These are phyloP conservation scores for Tetrastigma voinierianum DNA, from an alignment of 164 flowering plant genomes.

Conservation along the genomic window DNA sequence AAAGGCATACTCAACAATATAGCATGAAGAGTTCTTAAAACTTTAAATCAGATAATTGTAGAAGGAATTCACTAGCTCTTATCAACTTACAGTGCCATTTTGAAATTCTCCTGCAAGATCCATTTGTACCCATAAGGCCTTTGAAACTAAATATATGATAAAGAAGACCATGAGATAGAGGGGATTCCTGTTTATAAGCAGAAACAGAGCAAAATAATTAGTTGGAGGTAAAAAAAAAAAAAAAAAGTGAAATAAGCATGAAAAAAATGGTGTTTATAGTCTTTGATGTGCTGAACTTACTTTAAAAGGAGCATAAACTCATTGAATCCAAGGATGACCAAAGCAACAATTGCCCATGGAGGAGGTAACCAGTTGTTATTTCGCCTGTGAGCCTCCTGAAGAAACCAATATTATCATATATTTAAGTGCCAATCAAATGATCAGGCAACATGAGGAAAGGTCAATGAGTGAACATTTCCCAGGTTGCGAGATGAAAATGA, in stretches of 20 bases:
- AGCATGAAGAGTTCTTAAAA: no score
- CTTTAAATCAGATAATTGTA: no score
- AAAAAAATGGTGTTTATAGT: not conserved
- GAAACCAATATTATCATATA: not conserved
- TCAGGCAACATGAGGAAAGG: not conserved
- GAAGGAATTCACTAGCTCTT: not conserved
- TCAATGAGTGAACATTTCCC: not conserved
- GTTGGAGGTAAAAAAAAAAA: not conserved
- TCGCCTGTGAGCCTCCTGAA: slow-evolving; percentile 69
- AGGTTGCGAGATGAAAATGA: no score
- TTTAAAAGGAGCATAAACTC: slow-evolving; percentile 66
- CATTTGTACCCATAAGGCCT: slow-evolving; percentile 73
- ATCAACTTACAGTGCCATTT: slow-evolving; percentile 60
- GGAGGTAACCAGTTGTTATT: slow-evolving; percentile 81
- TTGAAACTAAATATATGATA: slow-evolving; percentile 38
- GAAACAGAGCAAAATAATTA: not conserved
- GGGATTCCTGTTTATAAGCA: slow-evolving; percentile 63
- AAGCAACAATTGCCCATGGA: slow-evolving; percentile 73
- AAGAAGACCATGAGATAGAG: slow-evolving; percentile 50
- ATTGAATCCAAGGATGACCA: slow-evolving; percentile 71
- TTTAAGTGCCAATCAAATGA: not conserved
- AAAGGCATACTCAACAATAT: no score
- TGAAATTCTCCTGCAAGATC: slow-evolving; percentile 54
- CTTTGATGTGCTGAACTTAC: slow-evolving; percentile 22
- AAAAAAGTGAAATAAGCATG: not conserved